Conservation (phyloP, 2,329 filamentous ascomycete species). For the Tolypocladium pustulatum region DNA sequence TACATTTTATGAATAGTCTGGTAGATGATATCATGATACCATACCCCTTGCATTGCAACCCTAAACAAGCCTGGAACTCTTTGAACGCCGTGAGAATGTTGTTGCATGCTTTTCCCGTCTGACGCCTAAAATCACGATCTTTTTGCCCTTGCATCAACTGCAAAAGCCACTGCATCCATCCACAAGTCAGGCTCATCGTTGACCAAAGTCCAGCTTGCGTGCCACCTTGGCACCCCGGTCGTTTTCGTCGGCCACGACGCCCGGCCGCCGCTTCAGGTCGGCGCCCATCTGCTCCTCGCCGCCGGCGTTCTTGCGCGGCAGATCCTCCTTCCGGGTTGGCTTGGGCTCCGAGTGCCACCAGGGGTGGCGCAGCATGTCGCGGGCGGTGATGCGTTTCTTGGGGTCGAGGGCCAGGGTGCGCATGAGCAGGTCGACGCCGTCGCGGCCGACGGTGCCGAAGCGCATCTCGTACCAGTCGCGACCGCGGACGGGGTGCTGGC, state of each 20-base stretch:
- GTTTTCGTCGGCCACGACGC: slow-evolving; percentile 56
- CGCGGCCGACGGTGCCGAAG: slow-evolving; percentile 70
- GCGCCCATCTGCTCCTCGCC: slow-evolving; percentile 67
- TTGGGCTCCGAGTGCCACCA: slow-evolving; percentile 82
- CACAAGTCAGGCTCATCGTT: slow-evolving; percentile 13
- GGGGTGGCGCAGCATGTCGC: slow-evolving; percentile 65
- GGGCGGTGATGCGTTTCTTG: slow-evolving; percentile 68
- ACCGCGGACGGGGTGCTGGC: slow-evolving; percentile 50
- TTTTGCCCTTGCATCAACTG: not conserved
- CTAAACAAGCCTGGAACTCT: not conserved
- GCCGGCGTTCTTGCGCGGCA: slow-evolving; percentile 57
- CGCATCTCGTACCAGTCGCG: slow-evolving; percentile 63
- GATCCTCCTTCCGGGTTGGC: slow-evolving; percentile 69
- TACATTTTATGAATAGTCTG: not conserved
- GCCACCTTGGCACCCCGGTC: slow-evolving; percentile 66
- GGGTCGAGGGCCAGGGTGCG: slow-evolving; percentile 79
- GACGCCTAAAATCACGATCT: not conserved
- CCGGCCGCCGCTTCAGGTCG: slow-evolving; percentile 64
- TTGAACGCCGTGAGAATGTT: not conserved
- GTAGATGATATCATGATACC: not conserved
- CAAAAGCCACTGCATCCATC: not conserved
- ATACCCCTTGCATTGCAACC: not conserved
- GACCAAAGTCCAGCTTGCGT: slow-evolving; percentile 69
- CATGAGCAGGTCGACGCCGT: slow-evolving; percentile 82
- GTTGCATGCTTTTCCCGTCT: not conserved